A percentile compares a stretch with the other conserved stretches of the same genome.
Evolutionary conservation across 2,329 filamentous ascomycete genomes (phyloP).

Genomic region (Boeremia lycopersici): DNA sequence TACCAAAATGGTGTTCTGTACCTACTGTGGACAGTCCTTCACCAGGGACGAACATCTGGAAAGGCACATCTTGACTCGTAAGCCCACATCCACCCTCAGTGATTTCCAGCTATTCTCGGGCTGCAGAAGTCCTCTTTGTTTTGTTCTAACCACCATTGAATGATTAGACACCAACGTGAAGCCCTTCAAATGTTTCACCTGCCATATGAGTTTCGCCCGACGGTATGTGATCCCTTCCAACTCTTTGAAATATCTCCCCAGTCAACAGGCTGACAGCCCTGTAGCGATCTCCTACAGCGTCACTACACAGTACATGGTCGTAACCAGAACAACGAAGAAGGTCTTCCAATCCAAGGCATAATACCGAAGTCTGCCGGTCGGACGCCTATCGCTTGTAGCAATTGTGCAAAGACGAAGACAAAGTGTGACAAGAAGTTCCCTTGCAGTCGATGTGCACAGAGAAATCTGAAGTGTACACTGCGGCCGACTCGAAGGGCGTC

Average conservation of each 20-base stretch:
- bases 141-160: conserved; percentile 10
- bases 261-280: conserved; percentile 18
- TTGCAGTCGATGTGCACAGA: conserved; percentile 58
- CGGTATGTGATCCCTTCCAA: conserved; percentile 46
- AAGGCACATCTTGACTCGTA: conserved; percentile 59
- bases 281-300: conserved; percentile 58
- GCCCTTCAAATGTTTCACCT: conserved; percentile 61
- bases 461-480: conserved; percentile 55
- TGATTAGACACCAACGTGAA: conserved; percentile 59
- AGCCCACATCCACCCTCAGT: conserved; percentile 15
- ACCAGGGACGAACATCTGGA: conserved; percentile 60
- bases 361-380: conserved; percentile 59
- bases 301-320: conserved; percentile 60
- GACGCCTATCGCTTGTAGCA: conserved; percentile 60
- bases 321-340: conserved; percentile 57
- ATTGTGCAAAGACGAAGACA: conserved; percentile 61
- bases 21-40: conserved; percentile 60
- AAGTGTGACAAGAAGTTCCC: conserved; percentile 62
- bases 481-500: conserved; percentile 56
- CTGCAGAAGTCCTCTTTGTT: conserved; percentile 1
- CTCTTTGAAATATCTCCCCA: conserved; percentile 1
- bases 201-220: conserved; percentile 61
- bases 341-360: conserved; percentile 55
- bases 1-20: conserved; percentile 58
- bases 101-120: neutral